These are phyloP conservation scores for Polyrhizophydium stewartii DNA, from an alignment of 371 early-diverging fungal species.

Conservation along the genomic window DNA sequence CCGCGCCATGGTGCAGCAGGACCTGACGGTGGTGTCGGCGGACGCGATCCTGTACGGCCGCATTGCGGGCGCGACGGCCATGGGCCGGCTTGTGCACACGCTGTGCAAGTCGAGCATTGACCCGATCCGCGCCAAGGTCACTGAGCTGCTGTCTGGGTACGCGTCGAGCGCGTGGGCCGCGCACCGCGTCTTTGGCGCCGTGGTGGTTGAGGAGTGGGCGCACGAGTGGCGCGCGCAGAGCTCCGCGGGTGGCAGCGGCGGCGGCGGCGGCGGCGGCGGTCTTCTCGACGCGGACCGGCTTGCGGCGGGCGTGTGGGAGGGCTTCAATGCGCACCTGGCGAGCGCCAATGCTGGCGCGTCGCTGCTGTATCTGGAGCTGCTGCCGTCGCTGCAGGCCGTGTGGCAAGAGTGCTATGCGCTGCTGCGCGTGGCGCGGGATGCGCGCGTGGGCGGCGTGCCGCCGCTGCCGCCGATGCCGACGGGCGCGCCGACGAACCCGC, in stretches of 20 bases:
- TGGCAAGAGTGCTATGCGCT: conserved; percentile 70
- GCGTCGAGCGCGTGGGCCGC: conserved; percentile 69
- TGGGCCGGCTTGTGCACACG: conserved; percentile 67
- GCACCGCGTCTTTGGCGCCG: conserved; percentile 73
- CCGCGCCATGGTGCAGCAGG: conserved; percentile 86
- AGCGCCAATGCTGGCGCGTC: conserved; percentile 27
- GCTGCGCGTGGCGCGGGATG: conserved; percentile 54
- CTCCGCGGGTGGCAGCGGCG: not conserved
- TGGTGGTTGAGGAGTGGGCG: conserved; percentile 82
- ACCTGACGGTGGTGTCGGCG: conserved; percentile 72
- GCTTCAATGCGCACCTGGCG: conserved; percentile 12
- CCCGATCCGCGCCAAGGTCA: conserved; percentile 3
- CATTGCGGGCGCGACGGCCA: conserved; percentile 67
- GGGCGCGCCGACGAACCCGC: conserved; percentile 23
- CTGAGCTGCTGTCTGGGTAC: conserved; percentile 27
- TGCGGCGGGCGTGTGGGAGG: conserved; percentile 18
- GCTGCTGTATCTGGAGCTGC: conserved; percentile 60
- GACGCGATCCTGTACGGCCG: conserved; percentile 80
- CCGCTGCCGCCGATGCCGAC: conserved; percentile 54
- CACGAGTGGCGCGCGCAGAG: not conserved
- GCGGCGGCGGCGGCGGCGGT: not conserved
- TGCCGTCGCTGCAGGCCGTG: conserved; percentile 64
- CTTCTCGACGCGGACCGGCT: conserved; percentile 12
- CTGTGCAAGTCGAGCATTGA: conserved; percentile 9
- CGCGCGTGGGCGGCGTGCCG: conserved; percentile 51